Percentiles rank a stretch among this genome's conserved stretches.
Conservation (phyloP, 345 rosid genomes). For the Arabis hirsuta region DNA sequence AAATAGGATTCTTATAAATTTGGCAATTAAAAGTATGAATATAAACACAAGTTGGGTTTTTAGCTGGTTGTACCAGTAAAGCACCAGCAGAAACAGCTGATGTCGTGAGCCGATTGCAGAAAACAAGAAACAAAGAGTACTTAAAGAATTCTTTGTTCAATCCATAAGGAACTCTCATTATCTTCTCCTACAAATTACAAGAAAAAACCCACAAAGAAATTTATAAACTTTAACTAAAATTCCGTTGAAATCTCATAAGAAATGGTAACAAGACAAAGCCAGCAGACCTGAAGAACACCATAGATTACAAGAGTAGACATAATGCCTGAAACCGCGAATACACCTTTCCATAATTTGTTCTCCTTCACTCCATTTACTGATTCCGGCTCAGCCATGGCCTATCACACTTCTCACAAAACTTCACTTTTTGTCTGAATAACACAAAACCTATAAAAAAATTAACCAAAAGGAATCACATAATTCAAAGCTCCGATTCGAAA, state of each 20-base stretch:
- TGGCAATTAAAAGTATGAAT: background rate
- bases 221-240: background rate
- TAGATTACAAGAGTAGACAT: slow-evolving; percentile 93
- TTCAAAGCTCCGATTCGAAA: slow-evolving; percentile 22
- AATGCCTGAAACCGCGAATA: slow-evolving; percentile 82
- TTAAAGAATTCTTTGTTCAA: slow-evolving; percentile 68
- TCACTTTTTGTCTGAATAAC: background rate
- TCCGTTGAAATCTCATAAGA: background rate
- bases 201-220: slow-evolving; percentile 7
- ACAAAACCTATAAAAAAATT: background rate
- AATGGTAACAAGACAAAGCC: background rate
- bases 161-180: slow-evolving; percentile 92
- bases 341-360: slow-evolving; percentile 71
- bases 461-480: slow-evolving; percentile 6
- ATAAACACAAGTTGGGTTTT: slow-evolving; percentile 12
- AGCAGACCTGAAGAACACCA: slow-evolving; percentile 79
- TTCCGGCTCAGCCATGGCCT: slow-evolving; percentile 72
- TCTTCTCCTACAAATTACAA: slow-evolving; percentile 64
- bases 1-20: background rate
- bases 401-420: slow-evolving; percentile 34
- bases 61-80: slow-evolving; percentile 55
- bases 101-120: slow-evolving; percentile 83
- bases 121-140: slow-evolving; percentile 83
- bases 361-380: slow-evolving; percentile 49
- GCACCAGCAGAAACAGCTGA: slow-evolving; percentile 80